A percentile compares a stretch with the other conserved stretches of the same genome.
phyloP scores from a whole-genome alignment of 495 filamentous ascomycete species.

The Penicillium fimorum region DNA sequence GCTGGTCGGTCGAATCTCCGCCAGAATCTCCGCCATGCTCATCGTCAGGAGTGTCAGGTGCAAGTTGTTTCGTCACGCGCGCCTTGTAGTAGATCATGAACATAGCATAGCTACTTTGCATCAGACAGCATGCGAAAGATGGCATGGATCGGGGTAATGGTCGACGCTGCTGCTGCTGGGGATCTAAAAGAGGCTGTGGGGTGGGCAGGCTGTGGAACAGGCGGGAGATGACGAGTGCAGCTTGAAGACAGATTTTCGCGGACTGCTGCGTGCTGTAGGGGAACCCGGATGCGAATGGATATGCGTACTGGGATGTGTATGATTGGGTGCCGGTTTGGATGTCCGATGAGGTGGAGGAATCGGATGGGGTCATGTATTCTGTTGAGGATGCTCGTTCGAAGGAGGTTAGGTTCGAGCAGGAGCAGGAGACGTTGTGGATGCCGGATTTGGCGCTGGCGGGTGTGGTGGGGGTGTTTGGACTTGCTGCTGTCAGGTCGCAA shows the following conservation, averaged over 20 bases:
- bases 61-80: constrained; percentile 47
- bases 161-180: constrained; percentile 25
- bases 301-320: constrained; percentile 26
- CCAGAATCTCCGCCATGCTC: constrained; percentile 31
- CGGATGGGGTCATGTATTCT: constrained; percentile 40
- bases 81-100: constrained; percentile 55
- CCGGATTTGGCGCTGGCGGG: constrained; percentile 31
- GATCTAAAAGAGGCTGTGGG: constrained; percentile 41
- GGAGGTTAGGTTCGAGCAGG: constrained; percentile 34
- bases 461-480: constrained; percentile 26
- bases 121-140: constrained; percentile 59
- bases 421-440: constrained; percentile 34
- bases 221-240: constrained; percentile 50
- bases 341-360: constrained; percentile 38
- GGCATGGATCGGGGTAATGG: constrained; percentile 57
- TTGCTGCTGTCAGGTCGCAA: constrained; percentile 51
- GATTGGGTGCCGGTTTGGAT: constrained; percentile 34
- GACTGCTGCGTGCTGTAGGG: constrained; percentile 55
- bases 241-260: constrained; percentile 52
- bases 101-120: constrained; percentile 62
- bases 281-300: constrained; percentile 38
- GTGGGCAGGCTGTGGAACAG: constrained; percentile 52
- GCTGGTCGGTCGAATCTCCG: constrained; percentile 37
- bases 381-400: constrained; percentile 36
- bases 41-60: constrained; percentile 33